Evolutionary conservation across 1,139 yeast species (phyloP), one percentile per base, ranked within the genome.

Genomic region (Nadsonia commutata): DNA sequence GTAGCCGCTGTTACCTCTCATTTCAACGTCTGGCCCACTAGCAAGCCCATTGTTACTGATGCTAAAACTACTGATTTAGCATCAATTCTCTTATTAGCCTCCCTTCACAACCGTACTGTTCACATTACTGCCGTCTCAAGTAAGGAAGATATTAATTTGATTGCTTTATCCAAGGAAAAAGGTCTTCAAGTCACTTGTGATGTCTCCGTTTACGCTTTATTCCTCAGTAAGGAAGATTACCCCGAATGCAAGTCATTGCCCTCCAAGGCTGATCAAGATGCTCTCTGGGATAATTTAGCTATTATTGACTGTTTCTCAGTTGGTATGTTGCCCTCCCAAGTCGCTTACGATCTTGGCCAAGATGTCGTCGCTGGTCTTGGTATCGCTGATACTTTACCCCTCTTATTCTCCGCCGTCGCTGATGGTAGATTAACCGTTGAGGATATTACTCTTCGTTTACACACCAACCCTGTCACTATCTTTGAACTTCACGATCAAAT

Each of bases 51-150:
- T 51, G 73, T 88, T 52, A 85, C 95, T 40, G 96, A 90, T 64
- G 96, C 97, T 40, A 79, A 77, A 61, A 78, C 93, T 22, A 83
- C 96, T 39, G 93, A 85, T 57, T 71, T 90, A 57, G 97, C 98
- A 18, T 82, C 95, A 4, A 81, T 88, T 43, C 68, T 90, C 59
- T 72, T 90, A 58, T 70, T 90, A 65, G 95, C 97, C 43, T 82
- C 95, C 37, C 74, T 90, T 58, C 88, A 84, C 69, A 74, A 69
- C 65, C 74, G 95, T 58, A 71, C 88, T 40, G 81, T 90, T 51
- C 98, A 90, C 63, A 78, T 90, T 52, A 84, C 95, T 46, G 86
- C 83, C 52, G 90, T 90, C 45, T 76, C 83, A 42, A 72, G 81
- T 47, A 76, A 73, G 59, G 86, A 82, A 54, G 98, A 90, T 61